Evolutionary conservation across 495 filamentous ascomycete genomes (phyloP).

Genomic region (Annulohypoxylon stygium): DNA sequence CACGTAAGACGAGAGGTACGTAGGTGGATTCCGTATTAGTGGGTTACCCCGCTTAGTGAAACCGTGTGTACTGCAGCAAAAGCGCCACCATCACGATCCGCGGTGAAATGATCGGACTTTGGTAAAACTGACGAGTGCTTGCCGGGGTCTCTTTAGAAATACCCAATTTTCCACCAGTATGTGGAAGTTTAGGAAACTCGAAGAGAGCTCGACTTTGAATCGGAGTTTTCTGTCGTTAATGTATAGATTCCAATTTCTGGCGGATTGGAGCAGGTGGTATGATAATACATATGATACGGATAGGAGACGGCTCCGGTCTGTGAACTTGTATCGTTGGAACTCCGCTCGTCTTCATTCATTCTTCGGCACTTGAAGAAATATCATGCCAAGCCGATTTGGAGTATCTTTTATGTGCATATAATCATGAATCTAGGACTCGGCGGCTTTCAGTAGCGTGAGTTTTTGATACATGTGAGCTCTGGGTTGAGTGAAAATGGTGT

Average conservation of each 20-base stretch:
- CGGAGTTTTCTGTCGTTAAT: not conserved
- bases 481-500: not conserved
- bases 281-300: not conserved
- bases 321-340: not conserved
- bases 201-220: not conserved
- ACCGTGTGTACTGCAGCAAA: not conserved
- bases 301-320: not conserved
- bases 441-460: not conserved
- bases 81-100: not conserved
- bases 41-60: slow-evolving; percentile 21
- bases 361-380: slow-evolving; percentile 20
- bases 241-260: not conserved
- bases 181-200: not conserved
- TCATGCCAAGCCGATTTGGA: slow-evolving; percentile 26
- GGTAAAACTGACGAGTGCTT: not conserved
- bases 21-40: not conserved
- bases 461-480: not conserved
- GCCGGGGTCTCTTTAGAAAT: not conserved
- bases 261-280: not conserved
- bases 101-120: not conserved
- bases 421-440: not conserved
- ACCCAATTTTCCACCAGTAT: too few species aligned
- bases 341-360: not conserved
- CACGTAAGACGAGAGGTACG: not conserved
- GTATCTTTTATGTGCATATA: slow-evolving; percentile 2